Evolutionary conservation across 129 eudicot species (phyloP), one percentile per base, ranked within the genome.

Genomic region (Flaveria ramosissima): DNA sequence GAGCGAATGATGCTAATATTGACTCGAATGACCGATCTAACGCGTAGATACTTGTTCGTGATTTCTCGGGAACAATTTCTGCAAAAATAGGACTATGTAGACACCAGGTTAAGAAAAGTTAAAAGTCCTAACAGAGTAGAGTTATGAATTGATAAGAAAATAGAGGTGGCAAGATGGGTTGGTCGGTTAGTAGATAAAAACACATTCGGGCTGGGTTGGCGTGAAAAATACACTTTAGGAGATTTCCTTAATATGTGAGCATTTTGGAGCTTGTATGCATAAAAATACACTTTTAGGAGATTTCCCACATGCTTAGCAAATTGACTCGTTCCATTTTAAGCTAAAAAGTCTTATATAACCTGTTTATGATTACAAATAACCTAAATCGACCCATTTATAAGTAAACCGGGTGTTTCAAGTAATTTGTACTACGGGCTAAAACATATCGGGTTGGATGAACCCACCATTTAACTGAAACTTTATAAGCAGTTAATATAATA

Each of bases 21-120:
- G 98, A 83, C 83, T 92, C 94, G 26, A 89, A 92, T 11, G 96
- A 92, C 51, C 92, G 84, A 73, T 92, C 98, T 65, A 92, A 71
- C 0, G 98, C 96, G 50, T 92, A 92, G 53, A 92, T 84, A 68
- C 92, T 88, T 13, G 96, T 89, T 65, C 96, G 78, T 12, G 93
- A 86, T 75, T 83, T 88, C 80, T 89, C 94, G 0, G 98, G 98
- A 30, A 92, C 93, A 0, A 92, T 89, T 78, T 92, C 94, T 84
- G 96, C 96, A 88, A 89, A 92, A 60, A 89, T 92, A 67, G 98
- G 98, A 83, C 96, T 92, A 30, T 14, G 87, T 85, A 61, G 23
- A 84, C 73, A 61, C 74, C 9, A 77, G 48, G 67, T 84, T 70
- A 86, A 20, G 64, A 60, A 7, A 74, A 78, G 46, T 26, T 45